Evolutionary conservation across 768 basidiomycete species (phyloP).

Genomic region (Russula compacta): DNA sequence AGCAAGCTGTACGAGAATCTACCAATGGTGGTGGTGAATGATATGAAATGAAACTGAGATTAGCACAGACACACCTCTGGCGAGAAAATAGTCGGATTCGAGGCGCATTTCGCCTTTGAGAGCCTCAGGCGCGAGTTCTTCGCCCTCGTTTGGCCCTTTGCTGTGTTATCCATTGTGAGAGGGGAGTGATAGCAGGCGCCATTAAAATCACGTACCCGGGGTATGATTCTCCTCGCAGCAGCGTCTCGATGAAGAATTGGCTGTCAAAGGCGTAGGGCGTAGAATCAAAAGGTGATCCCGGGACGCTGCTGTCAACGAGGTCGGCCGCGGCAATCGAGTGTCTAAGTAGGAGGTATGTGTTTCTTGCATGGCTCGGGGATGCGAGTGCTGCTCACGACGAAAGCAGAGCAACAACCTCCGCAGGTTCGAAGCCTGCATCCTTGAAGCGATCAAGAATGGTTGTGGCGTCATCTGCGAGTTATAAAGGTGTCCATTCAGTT

Average conservation of each 20-base stretch:
- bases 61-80: constrained; percentile 17
- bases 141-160: constrained; percentile 25
- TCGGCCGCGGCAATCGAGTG: constrained; percentile 22
- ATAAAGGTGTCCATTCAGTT: not conserved
- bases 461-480: constrained; percentile 16
- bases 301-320: constrained; percentile 22
- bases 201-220: constrained; percentile 21
- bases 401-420: constrained; percentile 30
- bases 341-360: constrained; percentile 6
- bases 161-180: constrained; percentile 1
- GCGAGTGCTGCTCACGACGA: constrained; percentile 22
- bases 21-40: not conserved
- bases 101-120: constrained; percentile 30
- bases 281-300: constrained; percentile 29
- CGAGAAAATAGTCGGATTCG: constrained; percentile 27
- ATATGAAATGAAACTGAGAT: not conserved
- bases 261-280: constrained; percentile 25
- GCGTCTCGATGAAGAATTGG: constrained; percentile 31
- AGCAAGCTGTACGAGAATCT: constrained; percentile 29
- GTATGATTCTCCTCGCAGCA: constrained; percentile 24
- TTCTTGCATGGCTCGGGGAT: constrained; percentile 6
- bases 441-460: constrained; percentile 27
- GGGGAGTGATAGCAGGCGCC: not conserved
- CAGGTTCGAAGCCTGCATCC: constrained; percentile 29
- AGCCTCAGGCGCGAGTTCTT: constrained; percentile 22